Base-by-base conservation (phyloP, 177 flowering plant genomes). In the Vitis hybrid region DNA sequence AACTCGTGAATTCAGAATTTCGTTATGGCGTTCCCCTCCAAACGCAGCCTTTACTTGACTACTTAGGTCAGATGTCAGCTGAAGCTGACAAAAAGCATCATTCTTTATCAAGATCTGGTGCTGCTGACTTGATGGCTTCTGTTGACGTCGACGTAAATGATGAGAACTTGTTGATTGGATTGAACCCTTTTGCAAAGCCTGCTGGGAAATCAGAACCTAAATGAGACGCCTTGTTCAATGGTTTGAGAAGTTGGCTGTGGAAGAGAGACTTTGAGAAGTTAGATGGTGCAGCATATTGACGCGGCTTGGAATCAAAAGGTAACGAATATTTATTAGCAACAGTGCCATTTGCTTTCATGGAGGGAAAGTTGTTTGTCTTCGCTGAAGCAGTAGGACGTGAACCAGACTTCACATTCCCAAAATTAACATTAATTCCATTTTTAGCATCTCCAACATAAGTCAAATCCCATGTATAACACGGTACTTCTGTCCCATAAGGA, bases 81-180 rank as follows among this genome's bases (percentile, higher is more conserved):
- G 97, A 67, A 86, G 61, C 74, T 86, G 93, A 74, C 84, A 75
- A 74, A 79, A 80, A 71, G 78, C 67, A 72, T 86, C 91, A 80
- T 75, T 87, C 76, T 79, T 88, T 50, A 79, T 13, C 80, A 80
- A 62, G 64, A 73, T 67, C 71, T 86, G 89, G 48, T 78, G 87
- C 71, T 84, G 89, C 76, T 84, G 91, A 79, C n/a, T 80, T 73
- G 85, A 85, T 74, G 75, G 90, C 74, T 82, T 86, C 62, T 82
- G 93, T 51, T 80, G 86, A n/a, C 78, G 74, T 54, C 85, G 89
- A 26, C 30, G 79, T 12, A 72, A 76, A 75, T 59, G 86, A 72
- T n/a, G 87, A 70, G 26, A 74, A 74, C 52, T 80, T 83, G 61
- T 83, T 76, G 23, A 59, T 15, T 18, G 79, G 75, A 13, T 74